Base-by-base conservation (phyloP, 2,329 filamentous ascomycete genomes). In the Aspergillus pseudotamarii region DNA sequence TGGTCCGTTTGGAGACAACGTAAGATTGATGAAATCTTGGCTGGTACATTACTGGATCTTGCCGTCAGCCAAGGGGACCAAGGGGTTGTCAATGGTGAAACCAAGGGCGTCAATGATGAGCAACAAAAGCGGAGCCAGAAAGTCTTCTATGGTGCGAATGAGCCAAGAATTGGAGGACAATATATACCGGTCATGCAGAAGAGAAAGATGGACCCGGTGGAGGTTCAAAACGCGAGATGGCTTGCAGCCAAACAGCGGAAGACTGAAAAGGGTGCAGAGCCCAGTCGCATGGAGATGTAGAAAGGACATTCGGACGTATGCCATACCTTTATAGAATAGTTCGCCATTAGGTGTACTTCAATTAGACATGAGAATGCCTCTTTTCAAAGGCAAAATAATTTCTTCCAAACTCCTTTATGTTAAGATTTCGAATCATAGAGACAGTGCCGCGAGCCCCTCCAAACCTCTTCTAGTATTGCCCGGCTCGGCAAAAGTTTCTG, bases 1-100 rank as follows among this genome's bases (percentile, higher is more conserved):
- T 99, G 95, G 95, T 83, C 85, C 64, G 81, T 88, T 26, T 99
- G 95, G 94, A 87, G 92, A 64, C 87, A 89, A 73, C 84, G 86
- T 59, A 97, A 97, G 82, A 91, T 98, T 69, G 93, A 98, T 72
- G 95, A 98, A 82, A 82, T 96, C 58, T 82, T 99, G 61, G 88
- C 92, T 0, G 89, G 86, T 63, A 86, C 88, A 69, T 80, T 99
- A 57, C 81, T 98, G 64, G 87, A 91, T 71, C 78, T 89, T 56
- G 81, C 85, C 21, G 81, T 86, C 65, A 75, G 70, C 60, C 77
- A 81, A 62, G 78, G 75, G 21, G 74, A 78, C 63, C 73, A 74
- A 59, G 78, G 59, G 34, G 63, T 72, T 32, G 66, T 77, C 38
- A 64, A 69, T 16, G 65, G 71, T 28, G 68, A 68, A 23, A 64